Evolutionary conservation across 345 rosid genomes (phyloP), one percentile per base, ranked within the genome.

Genomic region (Durio zibethinus): DNA sequence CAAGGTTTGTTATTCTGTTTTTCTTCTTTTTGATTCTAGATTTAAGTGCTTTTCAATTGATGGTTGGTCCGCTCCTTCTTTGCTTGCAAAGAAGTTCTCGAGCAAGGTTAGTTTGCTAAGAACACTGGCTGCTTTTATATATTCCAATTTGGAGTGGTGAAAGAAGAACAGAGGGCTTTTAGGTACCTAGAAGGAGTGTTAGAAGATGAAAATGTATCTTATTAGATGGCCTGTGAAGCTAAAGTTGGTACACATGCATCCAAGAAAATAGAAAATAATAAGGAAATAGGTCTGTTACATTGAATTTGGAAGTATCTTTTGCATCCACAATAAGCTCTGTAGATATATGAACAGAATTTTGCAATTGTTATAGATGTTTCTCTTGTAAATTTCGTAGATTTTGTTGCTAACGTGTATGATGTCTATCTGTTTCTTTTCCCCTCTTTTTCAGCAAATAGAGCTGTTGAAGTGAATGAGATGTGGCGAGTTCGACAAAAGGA

Each of bases 391-490:
- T 23, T 1, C 56, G 60, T 14, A 76, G 21, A 59, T 16, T 38
- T 52, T 40, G 29, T 27, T 31, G 68, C 48, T 33, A 4, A 15
- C 10, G 62, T 16, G 9, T 67, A 48, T 54, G 11, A 40, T 36
- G 36, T 48, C 29, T 27, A 73, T 35, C 62, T 43, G 63, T 81
- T 25, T 83, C 50, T 67, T 48, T 72, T 47, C 31, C 50, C 66
- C 43, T 78, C 29, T 61, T 69, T 33, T 38, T 53, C 87, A 93
- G 98, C 95, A 53, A 94, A 93, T 85, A 88, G 86, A 89, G 87
- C 88, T 27, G 96, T 87, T 67, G 97, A 94, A 84, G 91, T 90
- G 62, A 90, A 82, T 75, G 98, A 94, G 82, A 90, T 94, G 95
- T 94, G 98, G 96, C 88, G 86, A 40, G 78, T 76, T 54, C 89